Base-by-base conservation (phyloP, 345 rosid species). In the Eucalyptus sp. region DNA sequence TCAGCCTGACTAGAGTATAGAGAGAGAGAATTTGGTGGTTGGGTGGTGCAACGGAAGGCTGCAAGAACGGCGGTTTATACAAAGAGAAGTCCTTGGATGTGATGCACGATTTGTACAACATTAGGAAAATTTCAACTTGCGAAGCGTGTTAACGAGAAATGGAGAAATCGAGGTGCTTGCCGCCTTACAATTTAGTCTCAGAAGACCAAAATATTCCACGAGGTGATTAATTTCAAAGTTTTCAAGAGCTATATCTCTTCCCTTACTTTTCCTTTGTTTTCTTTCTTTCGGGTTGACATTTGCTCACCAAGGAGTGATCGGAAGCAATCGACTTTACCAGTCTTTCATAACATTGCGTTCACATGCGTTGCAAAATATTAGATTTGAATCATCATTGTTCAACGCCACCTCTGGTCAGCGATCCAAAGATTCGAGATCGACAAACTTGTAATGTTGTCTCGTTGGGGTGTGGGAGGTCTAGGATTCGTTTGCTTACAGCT, bases 281-380 rank as follows among this genome's bases (percentile, higher is more conserved):
- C 31, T 0, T 71, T 0, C 46, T 71, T 71, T 37, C 3, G 25
- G 27, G 14, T 37, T 0, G 46, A 22, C 46, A 37, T 37, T 37
- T 17, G 81, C 46, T 10, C 46, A 71, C 81, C 46, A 18, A 71
- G 6, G 81, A 71, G 5, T 3, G 10, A 71, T 71, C 14, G 12
- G 27, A 22, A 20, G 25, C 46, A 43, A 71, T 71, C 25, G 13
- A 37, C 27, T 71, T 5, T 11, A 18, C 81, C 27, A 3, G 22
- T 18, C 81, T 33, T 0, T 37, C 46, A 22, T 2, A 3, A 71
- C 22, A 37, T 71, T 4, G 43, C 14, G 22, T 18, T 43, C 81
- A 18, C 46, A 71, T 37, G 1, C 3, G 0, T 10, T 71, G 7
- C 46, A 0, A 37, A 37, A 18, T 3, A 3, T 37, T 68, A 31